phyloP scores from a whole-genome alignment of 257 asterid species.

The Lycium ferocissimum region DNA sequence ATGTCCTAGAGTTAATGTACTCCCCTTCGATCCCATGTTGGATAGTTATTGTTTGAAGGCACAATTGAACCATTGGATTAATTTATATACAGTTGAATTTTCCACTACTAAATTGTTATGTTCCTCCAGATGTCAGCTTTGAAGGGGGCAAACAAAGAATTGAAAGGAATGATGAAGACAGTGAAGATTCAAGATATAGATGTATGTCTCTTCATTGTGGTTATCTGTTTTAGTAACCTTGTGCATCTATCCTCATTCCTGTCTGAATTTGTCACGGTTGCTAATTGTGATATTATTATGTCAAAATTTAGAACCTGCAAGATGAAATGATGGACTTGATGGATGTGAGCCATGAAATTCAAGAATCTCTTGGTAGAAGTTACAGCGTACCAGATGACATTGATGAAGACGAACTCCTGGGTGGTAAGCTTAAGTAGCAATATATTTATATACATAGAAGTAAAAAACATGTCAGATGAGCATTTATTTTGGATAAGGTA shows the following conservation, averaged over 20 bases:
- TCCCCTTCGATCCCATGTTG: conserved; percentile 33
- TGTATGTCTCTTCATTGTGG: conserved; percentile 52
- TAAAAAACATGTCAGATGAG: conserved; percentile 2
- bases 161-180: conserved; percentile 99
- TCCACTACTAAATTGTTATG: conserved; percentile 29
- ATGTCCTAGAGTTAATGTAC: conserved; percentile 34
- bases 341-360: conserved; percentile 98
- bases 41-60: conserved; percentile 36
- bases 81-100: conserved; percentile 27
- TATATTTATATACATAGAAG: neutral
- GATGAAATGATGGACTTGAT: conserved; percentile 99
- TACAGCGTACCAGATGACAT: conserved; percentile 94
- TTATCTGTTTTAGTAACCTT: neutral
- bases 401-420: conserved; percentile 96
- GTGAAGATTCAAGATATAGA: conserved; percentile 98
- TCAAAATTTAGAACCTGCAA: conserved; percentile 70
- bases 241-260: neutral
- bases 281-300: conserved; percentile 18
- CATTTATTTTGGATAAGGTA: neutral
- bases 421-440: conserved; percentile 63
- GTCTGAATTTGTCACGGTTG: conserved; percentile 4
- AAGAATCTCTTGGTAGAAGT: conserved; percentile 97
- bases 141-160: conserved; percentile 94
- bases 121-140: conserved; percentile 87
- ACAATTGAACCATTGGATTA: conserved; percentile 34